Percentiles rank a stretch among this genome's conserved stretches.
These are phyloP conservation scores for Exophiala dermatitidis DNA, from an alignment of 2,329 filamentous ascomycete genomes.

Conservation along the genomic window DNA sequence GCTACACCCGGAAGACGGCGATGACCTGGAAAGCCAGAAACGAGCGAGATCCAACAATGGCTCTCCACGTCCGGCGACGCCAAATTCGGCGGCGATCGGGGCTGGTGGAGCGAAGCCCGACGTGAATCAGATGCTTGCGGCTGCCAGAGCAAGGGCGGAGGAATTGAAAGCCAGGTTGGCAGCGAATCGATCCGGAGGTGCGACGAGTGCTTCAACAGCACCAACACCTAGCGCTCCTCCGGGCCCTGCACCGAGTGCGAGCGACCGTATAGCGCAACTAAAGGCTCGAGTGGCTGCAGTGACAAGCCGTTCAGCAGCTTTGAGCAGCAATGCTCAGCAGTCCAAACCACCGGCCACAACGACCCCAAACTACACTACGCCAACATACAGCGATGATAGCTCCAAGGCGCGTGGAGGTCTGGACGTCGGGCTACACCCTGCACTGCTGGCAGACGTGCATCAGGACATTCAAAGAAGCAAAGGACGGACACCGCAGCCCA, in stretches of 20 bases:
- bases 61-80: slow-evolving; percentile 39
- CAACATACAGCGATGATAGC: slow-evolving; percentile 43
- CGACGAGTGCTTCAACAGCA: slow-evolving; percentile 22
- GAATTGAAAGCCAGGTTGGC: slow-evolving; percentile 43
- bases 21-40: slow-evolving; percentile 41
- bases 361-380: slow-evolving; percentile 36
- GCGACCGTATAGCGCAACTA: slow-evolving; percentile 66
- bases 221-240: slow-evolving; percentile 28
- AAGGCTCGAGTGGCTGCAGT: slow-evolving; percentile 74
- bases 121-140: slow-evolving; percentile 43
- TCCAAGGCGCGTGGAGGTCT: slow-evolving; percentile 57
- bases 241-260: slow-evolving; percentile 46
- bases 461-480: slow-evolving; percentile 40
- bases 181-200: slow-evolving; percentile 27
- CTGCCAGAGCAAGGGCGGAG: slow-evolving; percentile 43
- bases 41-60: slow-evolving; percentile 45
- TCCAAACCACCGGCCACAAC: slow-evolving; percentile 20
- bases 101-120: slow-evolving; percentile 30
- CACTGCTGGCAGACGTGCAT: slow-evolving; percentile 49
- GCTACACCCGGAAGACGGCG: slow-evolving; percentile 41
- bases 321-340: slow-evolving; percentile 40
- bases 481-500: slow-evolving; percentile 37
- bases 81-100: slow-evolving; percentile 26
- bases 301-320: slow-evolving; percentile 45
- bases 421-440: slow-evolving; percentile 70